Evolutionary conservation across 2,329 filamentous ascomycete genomes (phyloP), one percentile per base, ranked within the genome.

Genomic region (Fusarium illudens): DNA sequence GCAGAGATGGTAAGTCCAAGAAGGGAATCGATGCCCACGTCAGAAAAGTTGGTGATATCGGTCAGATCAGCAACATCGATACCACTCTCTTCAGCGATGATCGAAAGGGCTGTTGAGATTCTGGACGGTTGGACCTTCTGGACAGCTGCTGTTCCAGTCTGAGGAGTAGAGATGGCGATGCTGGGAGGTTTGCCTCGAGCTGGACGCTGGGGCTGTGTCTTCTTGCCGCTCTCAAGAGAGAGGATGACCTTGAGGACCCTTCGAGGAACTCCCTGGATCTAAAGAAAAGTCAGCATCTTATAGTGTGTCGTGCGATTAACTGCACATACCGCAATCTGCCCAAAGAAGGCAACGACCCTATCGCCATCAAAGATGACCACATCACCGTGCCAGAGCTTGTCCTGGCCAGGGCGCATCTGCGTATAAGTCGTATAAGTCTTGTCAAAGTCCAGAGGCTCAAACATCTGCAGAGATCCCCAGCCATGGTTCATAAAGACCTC

Each of bases 1-100:
- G 84, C 86, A 25, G 81, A 82, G 42, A 89, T 85, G 6, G 85
- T 87, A 20, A 90, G 77, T 2, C 85, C 82, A 79, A 89, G 86
- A n/a, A 90, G 80, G 2, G 87, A 89, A 71, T 90, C 87, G 15
- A 88, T 84, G 22, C 87, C 87, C 3, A 89, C 79, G 64, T 89
- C 86, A 4, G 81, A 77, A 71, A 89, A 88, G 46, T 80, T 82
- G 12, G 86, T 84, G 65, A 85, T 84, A 68, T 89, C 85, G 1
- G 80, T 84, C 3, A 89, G 78, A 71, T 89, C 86, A 48, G 64
- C 42, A 1, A 67, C 12, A 1, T 67, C 67, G 3, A 71, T 50
- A 0, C 69, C 69, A 4, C 69, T 71, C n/a, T 71, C 69, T 5
- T 71, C 69, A 0, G 69, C 64, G 15, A 71, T 71, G 20, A 71